Conservation (phyloP, 345 rosid species). For the Eutrema yunnanense region DNA sequence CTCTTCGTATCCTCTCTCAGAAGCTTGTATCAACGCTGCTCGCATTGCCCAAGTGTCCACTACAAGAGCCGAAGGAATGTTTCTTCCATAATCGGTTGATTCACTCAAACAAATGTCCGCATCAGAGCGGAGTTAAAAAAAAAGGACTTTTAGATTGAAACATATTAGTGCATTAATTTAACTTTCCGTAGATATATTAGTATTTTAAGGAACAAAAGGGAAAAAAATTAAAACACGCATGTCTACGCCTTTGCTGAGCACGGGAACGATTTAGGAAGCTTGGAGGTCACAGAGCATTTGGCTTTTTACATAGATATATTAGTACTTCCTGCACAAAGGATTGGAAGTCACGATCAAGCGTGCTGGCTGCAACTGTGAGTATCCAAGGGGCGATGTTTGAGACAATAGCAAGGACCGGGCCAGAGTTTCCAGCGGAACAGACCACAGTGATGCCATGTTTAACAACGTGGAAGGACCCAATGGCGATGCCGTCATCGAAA, state of each 20-base stretch:
- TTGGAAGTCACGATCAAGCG: slow-evolving; percentile 27
- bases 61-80: no score
- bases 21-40: no score
- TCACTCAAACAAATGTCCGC: no score
- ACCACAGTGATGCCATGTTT: slow-evolving; percentile 11
- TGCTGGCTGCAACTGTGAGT: slow-evolving; percentile 4
- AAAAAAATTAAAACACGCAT: slow-evolving; percentile 34
- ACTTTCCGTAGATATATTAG: no score
- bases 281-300: slow-evolving; percentile 34
- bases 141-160: no score
- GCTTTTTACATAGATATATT: no score
- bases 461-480: background rate
- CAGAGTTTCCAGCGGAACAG: slow-evolving; percentile 7
- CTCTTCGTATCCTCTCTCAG: no score
- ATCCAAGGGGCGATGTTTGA: slow-evolving; percentile 4
- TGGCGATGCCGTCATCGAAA: background rate
- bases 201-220: no score
- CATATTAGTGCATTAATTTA: no score
- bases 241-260: slow-evolving; percentile 93
- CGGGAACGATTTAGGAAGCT: slow-evolving; percentile 89
- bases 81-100: no score
- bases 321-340: slow-evolving; percentile 15
- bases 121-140: no score
- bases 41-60: no score
- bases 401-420: background rate